A percentile compares a stretch with the other conserved stretches of the same genome.
Evolutionary conservation across 345 rosid genomes (phyloP).

Genomic region (Toxicodendron radicans): DNA sequence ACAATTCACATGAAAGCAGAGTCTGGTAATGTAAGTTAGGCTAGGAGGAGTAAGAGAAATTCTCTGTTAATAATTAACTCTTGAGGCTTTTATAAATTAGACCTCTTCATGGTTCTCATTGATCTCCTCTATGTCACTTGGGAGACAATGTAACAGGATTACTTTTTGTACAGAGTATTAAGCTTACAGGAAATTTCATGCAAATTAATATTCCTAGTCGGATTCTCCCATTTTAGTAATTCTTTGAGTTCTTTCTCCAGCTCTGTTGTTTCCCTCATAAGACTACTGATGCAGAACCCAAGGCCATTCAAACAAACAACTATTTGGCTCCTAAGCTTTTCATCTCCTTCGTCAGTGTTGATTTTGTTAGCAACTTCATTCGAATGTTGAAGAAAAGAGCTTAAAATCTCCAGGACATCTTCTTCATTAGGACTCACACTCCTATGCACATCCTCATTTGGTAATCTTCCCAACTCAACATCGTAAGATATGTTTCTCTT

Average conservation of each 20-base stretch:
- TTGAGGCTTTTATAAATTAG: background rate
- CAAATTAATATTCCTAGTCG: conserved; percentile 28
- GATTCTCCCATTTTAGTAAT: conserved; percentile 49
- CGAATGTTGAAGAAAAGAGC: conserved; percentile 40
- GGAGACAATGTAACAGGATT: background rate
- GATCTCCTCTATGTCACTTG: background rate
- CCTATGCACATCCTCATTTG: conserved; percentile 21
- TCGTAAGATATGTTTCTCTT: conserved; percentile 41
- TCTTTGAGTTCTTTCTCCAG: conserved; percentile 46
- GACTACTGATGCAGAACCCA: conserved; percentile 54
- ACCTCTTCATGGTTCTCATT: background rate
- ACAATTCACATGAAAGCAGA: no score
- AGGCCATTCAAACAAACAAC: conserved; percentile 42
- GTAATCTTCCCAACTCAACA: conserved; percentile 48
- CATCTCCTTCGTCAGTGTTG: conserved; percentile 35
- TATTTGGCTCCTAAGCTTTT: conserved; percentile 38
- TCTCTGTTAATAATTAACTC: background rate
- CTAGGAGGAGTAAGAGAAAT: no score
- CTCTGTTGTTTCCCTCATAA: conserved; percentile 48
- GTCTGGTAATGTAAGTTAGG: no score
- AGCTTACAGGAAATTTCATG: conserved; percentile 29
- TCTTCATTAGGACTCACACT: conserved; percentile 31
- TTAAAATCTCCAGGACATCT: conserved; percentile 33
- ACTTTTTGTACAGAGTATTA: conserved; percentile 2
- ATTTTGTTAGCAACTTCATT: conserved; percentile 30